These are phyloP conservation scores for Fraxinus quadrangulata DNA, from an alignment of 257 asterid genomes.

Conservation along the genomic window DNA sequence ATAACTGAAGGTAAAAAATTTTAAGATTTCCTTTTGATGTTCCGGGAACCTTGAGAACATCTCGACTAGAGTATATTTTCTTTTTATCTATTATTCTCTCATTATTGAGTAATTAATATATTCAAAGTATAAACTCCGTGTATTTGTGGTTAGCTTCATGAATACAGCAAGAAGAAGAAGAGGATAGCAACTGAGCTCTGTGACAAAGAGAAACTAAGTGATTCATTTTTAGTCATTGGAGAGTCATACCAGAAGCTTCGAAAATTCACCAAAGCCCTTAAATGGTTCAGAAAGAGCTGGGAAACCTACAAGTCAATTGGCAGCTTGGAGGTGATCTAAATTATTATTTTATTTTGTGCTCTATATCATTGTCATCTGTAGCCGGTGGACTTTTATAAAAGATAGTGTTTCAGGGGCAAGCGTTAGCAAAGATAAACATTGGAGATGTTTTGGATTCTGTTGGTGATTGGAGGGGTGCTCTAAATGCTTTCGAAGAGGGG, in stretches of 20 bases:
- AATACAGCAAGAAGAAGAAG: conserved; percentile 73
- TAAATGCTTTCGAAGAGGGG: conserved; percentile 75
- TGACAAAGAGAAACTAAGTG: conserved; percentile 83
- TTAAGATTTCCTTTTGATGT: conserved; percentile 5
- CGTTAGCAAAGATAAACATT: conserved; percentile 73
- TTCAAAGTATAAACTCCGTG: conserved; percentile 20
- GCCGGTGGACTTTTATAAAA: conserved; percentile 23
- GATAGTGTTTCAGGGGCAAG: conserved; percentile 77
- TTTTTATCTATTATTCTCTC: conserved; percentile 16
- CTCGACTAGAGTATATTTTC: conserved; percentile 11
- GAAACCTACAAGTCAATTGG: conserved; percentile 66
- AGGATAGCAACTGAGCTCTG: conserved; percentile 63
- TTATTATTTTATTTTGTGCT: conserved; percentile 18
- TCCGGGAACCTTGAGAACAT: background rate
- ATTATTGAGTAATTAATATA: conserved; percentile 24
- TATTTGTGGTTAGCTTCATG: conserved; percentile 54
- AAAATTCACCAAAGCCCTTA: conserved; percentile 60
- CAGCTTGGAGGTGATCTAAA: conserved; percentile 75
- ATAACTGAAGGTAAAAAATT: conserved; percentile 4
- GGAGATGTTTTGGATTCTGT: conserved; percentile 74
- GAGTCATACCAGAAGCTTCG: conserved; percentile 85
- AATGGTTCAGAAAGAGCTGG: conserved; percentile 84
- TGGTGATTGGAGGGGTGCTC: conserved; percentile 73
- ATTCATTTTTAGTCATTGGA: conserved; percentile 78
- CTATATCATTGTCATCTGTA: conserved; percentile 16